Conservation (phyloP, 345 rosid genomes). For the Acer yangbiense region DNA sequence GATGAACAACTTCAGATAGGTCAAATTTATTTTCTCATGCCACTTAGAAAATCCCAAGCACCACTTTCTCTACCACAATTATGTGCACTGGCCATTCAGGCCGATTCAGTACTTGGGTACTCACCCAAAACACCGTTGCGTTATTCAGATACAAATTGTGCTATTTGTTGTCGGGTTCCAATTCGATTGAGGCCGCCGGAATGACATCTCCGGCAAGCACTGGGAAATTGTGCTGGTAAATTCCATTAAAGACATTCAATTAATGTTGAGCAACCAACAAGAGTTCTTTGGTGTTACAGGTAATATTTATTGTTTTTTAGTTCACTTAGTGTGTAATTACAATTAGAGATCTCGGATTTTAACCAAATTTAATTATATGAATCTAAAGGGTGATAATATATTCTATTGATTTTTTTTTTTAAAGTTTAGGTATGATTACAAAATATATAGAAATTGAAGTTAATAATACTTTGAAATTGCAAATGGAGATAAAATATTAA, state of each 20-base stretch:
- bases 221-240: not conserved
- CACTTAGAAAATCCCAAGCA: conserved; percentile 27
- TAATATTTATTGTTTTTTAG: too few relatives aligned
- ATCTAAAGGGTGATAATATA: too few relatives aligned
- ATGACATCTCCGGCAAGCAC: conserved; percentile 5
- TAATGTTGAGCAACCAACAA: too few relatives aligned
- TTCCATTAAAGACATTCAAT: not conserved
- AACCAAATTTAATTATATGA: too few relatives aligned
- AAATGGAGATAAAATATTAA: too few relatives aligned
- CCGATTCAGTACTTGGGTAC: conserved; percentile 23
- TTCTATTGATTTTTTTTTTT: too few relatives aligned
- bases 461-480: too few relatives aligned
- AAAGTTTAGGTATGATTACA: too few relatives aligned
- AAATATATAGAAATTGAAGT: not conserved
- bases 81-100: conserved; percentile 43
- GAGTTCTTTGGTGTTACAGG: too few relatives aligned
- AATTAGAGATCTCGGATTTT: too few relatives aligned
- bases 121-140: not conserved
- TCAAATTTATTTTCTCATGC: conserved; percentile 49
- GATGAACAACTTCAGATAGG: conserved; percentile 43
- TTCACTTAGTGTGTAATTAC: too few relatives aligned
- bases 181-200: not conserved
- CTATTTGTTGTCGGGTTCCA: conserved; percentile 3
- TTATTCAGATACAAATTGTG: not conserved
- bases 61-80: conserved; percentile 40